Conservation (phyloP, 1,139 yeast genomes). For the Trichomonascaceae sp. region DNA sequence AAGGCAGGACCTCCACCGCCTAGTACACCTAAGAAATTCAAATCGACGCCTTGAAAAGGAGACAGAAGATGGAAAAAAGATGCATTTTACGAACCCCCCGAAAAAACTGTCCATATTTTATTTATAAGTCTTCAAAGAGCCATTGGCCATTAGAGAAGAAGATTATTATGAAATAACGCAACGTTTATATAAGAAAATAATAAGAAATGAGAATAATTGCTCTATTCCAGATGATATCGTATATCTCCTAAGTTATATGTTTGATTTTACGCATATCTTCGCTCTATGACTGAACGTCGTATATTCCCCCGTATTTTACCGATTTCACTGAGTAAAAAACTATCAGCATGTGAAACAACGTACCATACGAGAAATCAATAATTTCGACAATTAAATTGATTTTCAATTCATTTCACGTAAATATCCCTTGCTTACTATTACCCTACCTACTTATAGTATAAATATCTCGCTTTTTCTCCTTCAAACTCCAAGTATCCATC, state of each 20-base stretch:
- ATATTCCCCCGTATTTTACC: not conserved
- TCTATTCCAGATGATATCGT: too few species aligned
- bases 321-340: not conserved
- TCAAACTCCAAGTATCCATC: not conserved
- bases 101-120: not conserved
- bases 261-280: too few species aligned
- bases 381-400: not conserved
- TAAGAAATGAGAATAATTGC: too few species aligned
- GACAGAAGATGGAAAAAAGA: not conserved
- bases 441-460: not conserved
- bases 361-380: not conserved
- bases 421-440: not conserved
- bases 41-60: slow-evolving; percentile 4
- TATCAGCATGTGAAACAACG: not conserved
- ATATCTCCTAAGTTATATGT: too few species aligned
- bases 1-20: not conserved
- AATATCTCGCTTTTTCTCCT: not conserved
- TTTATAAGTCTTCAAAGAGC: not conserved
- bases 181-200: not conserved
- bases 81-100: not conserved
- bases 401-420: not conserved
- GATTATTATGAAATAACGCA: not conserved
- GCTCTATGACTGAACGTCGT: not conserved
- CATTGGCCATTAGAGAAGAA: not conserved
- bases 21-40: slow-evolving; percentile 6